Percentiles rank a stretch among this genome's conserved stretches.
Evolutionary conservation across 306 rosid species (phyloP).

Genomic region (Quercus bicolor): DNA sequence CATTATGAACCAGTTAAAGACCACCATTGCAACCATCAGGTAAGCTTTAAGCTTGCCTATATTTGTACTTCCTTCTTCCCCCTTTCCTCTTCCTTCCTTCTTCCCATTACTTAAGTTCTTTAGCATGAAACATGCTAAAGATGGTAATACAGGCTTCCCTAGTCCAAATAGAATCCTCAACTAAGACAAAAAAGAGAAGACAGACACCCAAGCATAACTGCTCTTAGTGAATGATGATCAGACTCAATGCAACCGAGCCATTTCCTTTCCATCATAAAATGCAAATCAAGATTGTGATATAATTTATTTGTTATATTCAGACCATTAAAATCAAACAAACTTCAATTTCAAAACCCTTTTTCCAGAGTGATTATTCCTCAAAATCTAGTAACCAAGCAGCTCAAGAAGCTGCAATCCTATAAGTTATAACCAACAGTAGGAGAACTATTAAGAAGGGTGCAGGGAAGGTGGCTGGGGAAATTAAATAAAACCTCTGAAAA

Average conservation of each 20-base stretch:
- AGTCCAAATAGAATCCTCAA: not conserved
- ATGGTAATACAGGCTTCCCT: not conserved
- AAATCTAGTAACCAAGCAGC: not conserved
- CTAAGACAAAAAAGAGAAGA: not conserved
- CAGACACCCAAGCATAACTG: not conserved
- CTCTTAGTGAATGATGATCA: not conserved
- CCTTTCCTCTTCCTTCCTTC: not conserved
- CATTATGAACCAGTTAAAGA: not conserved
- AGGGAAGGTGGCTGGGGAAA: not conserved
- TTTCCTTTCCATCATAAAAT: not conserved
- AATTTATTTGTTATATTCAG: not conserved
- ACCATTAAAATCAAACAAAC: not conserved
- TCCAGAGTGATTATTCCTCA: not conserved
- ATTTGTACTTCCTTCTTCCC: not conserved
- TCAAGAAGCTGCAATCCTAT: not conserved
- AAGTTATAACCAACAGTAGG: not conserved
- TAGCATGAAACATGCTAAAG: not conserved
- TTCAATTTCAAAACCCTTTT: not conserved
- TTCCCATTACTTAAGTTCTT: not conserved
- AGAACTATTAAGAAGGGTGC: not conserved
- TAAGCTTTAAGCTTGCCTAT: not conserved
- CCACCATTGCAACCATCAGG: not conserved
- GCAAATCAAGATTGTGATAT: not conserved
- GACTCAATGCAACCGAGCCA: not conserved
- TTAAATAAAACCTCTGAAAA: constrained; percentile 11